Evolutionary conservation across 108 stramenopile species (phyloP).

Genomic region (Cyclostephanos tholiformis): DNA sequence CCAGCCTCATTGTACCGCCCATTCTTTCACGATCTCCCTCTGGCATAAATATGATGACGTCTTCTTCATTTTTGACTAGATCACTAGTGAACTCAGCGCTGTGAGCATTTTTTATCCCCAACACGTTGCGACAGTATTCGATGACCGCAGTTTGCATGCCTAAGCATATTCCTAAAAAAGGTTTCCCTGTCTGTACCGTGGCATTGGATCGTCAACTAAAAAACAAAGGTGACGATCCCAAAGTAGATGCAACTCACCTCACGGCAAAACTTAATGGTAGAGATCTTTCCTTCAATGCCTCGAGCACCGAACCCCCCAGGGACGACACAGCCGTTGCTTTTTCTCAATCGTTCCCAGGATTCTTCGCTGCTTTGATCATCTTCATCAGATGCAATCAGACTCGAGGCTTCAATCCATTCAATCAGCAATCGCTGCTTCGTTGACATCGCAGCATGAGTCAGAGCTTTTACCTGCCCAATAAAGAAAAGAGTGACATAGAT

Average conservation of each 20-base stretch:
- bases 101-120: constrained; percentile 62
- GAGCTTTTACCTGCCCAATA: constrained; percentile 56
- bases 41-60: constrained; percentile 85
- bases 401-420: constrained; percentile 71
- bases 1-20: constrained; percentile 57
- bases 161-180: constrained; percentile 80
- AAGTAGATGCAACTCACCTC: not conserved
- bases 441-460: constrained; percentile 84
- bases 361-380: constrained; percentile 52
- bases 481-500: not conserved
- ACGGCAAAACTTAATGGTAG: constrained; percentile 61
- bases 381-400: constrained; percentile 24
- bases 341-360: constrained; percentile 81
- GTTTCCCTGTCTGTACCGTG: constrained; percentile 50
- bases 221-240: too few species aligned
- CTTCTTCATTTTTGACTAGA: constrained; percentile 52
- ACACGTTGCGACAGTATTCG: constrained; percentile 75
- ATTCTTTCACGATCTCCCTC: constrained; percentile 61
- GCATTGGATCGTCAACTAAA: too few species aligned
- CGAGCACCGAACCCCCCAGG: constrained; percentile 95
- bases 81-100: constrained; percentile 73
- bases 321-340: constrained; percentile 86
- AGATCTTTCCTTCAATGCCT: constrained; percentile 79
- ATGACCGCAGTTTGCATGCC: constrained; percentile 87
- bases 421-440: constrained; percentile 61